Conservation (phyloP, 2,329 filamentous ascomycete genomes). For the Hypoxylon sp. region DNA sequence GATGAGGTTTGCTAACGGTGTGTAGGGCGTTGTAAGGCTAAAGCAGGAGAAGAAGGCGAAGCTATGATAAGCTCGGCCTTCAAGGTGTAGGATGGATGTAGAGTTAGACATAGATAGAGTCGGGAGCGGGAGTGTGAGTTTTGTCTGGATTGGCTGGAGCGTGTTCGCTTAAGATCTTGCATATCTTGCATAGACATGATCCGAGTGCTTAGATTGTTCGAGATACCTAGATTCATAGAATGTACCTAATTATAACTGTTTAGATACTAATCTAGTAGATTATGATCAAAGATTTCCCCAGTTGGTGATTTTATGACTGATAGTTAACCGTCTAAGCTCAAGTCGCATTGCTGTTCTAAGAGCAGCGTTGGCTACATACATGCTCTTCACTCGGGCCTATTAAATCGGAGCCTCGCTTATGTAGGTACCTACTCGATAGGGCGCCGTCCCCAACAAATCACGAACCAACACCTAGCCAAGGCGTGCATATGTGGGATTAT, state of each 20-base stretch:
- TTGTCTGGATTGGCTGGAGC: neutral
- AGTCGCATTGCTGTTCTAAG: neutral
- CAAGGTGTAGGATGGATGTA: neutral
- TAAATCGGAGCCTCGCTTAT: neutral
- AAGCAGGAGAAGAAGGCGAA: slow-evolving; percentile 49
- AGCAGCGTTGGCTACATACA: neutral
- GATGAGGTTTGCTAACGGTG: neutral
- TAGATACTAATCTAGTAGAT: neutral
- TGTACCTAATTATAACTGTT: neutral
- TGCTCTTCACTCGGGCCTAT: neutral
- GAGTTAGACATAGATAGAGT: slow-evolving; percentile 7
- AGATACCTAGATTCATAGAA: neutral
- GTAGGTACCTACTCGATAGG: neutral
- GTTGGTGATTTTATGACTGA: neutral
- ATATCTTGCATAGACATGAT: neutral
- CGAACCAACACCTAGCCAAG: neutral
- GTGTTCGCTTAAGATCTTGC: no score
- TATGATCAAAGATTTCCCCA: neutral
- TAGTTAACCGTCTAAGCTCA: neutral
- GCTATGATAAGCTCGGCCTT: slow-evolving; percentile 20
- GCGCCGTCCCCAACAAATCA: neutral
- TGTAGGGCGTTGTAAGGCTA: slow-evolving; percentile 53
- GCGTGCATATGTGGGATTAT: neutral
- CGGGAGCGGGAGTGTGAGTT: neutral
- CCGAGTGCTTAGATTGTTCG: neutral